A percentile compares a stretch with the other conserved stretches of the same genome.
phyloP scores from a whole-genome alignment of 78 protist species.

The Dictyostelium capitatum region DNA sequence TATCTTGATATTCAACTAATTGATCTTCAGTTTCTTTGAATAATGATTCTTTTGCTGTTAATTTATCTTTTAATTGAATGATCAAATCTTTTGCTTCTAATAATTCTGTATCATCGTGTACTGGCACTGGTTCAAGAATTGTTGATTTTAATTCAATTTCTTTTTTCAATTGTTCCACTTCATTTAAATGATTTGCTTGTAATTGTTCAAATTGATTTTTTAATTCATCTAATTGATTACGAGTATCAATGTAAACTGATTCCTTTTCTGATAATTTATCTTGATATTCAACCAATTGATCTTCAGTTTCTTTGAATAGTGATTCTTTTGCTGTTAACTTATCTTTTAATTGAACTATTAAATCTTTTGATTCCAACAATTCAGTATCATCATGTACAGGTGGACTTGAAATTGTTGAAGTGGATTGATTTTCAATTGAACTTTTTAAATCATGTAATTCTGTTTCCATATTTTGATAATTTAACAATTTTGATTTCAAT shows the following conservation, averaged over 20 bases:
- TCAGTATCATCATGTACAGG: background rate
- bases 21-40: background rate
- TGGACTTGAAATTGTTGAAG: background rate
- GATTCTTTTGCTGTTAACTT: background rate
- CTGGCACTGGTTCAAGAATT: background rate
- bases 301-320: background rate
- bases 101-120: background rate
- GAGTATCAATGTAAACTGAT: background rate
- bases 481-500: background rate
- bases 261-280: background rate
- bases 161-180: background rate
- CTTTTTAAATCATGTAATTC: conserved; percentile 9
- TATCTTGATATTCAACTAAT: background rate
- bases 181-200: background rate
- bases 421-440: background rate
- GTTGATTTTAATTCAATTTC: background rate
- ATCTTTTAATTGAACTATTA: background rate
- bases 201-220: background rate
- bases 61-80: background rate
- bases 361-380: no score
- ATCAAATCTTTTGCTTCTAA: background rate
- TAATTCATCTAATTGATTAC: background rate
- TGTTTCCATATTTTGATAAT: background rate
- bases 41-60: background rate
- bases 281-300: background rate